These are phyloP conservation scores for Trichoderma sp. DNA, from an alignment of 2,329 filamentous ascomycete genomes.

Conservation along the genomic window DNA sequence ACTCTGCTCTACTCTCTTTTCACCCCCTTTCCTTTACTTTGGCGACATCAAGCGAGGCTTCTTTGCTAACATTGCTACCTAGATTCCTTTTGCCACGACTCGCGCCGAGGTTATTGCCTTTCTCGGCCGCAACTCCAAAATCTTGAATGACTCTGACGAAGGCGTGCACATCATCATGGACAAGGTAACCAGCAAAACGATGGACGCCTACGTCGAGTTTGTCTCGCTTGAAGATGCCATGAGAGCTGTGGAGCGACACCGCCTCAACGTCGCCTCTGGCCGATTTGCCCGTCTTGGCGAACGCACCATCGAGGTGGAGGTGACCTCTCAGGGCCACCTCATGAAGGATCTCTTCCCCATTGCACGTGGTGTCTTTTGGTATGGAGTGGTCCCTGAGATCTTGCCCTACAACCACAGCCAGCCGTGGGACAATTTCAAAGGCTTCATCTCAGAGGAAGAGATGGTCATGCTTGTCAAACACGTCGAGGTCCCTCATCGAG, in stretches of 20 bases:
- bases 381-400: conserved; percentile 49
- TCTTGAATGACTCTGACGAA: conserved; percentile 58
- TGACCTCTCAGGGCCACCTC: conserved; percentile 59
- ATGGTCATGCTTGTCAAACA: conserved; percentile 67
- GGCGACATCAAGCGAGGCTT: no score
- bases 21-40: not conserved
- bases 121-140: conserved; percentile 60
- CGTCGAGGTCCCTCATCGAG: conserved; percentile 63
- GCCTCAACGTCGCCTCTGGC: conserved; percentile 44
- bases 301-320: conserved; percentile 59
- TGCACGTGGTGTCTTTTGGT: conserved; percentile 60
- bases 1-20: not conserved
- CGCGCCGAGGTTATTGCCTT: conserved; percentile 62
- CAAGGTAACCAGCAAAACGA: conserved; percentile 63
- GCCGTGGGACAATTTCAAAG: conserved; percentile 59
- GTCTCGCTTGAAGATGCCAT: conserved; percentile 56
- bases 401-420: conserved; percentile 42
- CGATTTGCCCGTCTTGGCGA: conserved; percentile 58
- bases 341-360: conserved; percentile 67
- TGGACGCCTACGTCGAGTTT: conserved; percentile 65
- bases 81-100: conserved; percentile 62
- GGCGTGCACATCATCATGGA: conserved; percentile 69
- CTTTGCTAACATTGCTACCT: not conserved
- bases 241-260: conserved; percentile 55
- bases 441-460: conserved; percentile 65